Evolutionary conservation across 257 asterid species (phyloP).

Genomic region (Striga asiatica): DNA sequence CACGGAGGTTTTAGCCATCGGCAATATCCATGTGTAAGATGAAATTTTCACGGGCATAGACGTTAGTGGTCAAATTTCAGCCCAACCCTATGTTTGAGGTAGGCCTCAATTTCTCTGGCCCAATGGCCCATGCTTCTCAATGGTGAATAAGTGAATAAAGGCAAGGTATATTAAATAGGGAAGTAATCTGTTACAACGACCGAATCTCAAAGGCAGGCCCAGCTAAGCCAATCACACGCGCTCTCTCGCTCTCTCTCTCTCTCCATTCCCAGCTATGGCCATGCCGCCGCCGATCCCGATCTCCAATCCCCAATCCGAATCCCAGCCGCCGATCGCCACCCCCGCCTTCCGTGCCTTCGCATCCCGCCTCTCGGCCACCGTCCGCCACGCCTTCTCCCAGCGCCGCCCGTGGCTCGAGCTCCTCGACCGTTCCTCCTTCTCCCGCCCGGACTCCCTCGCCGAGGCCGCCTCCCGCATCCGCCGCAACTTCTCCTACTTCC

Average conservation of each 20-base stretch:
- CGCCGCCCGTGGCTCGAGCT: constrained; percentile 94
- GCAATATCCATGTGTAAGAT: no score
- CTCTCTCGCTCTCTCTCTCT: constrained; percentile 6
- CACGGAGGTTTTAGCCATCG: no score
- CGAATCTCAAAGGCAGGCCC: not conserved
- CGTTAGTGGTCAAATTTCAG: no score
- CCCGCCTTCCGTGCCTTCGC: constrained; percentile 73
- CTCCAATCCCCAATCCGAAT: constrained; percentile 49
- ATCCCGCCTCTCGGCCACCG: constrained; percentile 48
- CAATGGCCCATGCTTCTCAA: no score
- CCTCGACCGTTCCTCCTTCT: constrained; percentile 70
- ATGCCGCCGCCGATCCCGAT: constrained; percentile 56
- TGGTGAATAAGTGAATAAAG: no score
- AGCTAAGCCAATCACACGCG: not conserved
- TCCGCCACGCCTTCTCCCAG: constrained; percentile 61
- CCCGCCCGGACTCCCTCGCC: constrained; percentile 78
- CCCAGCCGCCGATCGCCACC: constrained; percentile 40
- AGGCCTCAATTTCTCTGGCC: no score
- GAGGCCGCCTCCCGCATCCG: constrained; percentile 87
- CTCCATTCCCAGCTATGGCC: constrained; percentile 40
- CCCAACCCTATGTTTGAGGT: no score
- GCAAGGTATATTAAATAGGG: no score
- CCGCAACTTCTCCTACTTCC: constrained; percentile 66
- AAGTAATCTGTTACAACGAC: no score
- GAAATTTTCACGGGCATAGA: no score